phyloP scores from a whole-genome alignment of 192 early-diverging fungal species.

The Ramicandelaber brevisporus region DNA sequence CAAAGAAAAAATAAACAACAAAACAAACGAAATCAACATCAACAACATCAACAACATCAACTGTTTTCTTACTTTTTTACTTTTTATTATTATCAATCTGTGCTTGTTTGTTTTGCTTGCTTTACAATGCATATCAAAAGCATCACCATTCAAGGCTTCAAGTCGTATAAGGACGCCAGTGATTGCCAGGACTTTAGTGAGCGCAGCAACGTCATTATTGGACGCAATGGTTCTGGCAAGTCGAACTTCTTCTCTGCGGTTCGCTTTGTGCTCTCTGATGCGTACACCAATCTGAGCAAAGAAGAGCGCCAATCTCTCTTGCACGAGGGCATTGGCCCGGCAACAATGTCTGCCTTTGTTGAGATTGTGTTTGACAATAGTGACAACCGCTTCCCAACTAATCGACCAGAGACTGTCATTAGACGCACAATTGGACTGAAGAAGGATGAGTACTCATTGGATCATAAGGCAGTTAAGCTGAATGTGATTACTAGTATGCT shows the following conservation, averaged over 20 bases:
- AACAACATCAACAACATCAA: too few relatives aligned
- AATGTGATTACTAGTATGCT: constrained; percentile 78
- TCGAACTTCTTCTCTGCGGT: constrained; percentile 91
- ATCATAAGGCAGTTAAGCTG: constrained; percentile 77
- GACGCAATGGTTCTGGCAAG: constrained; percentile 93
- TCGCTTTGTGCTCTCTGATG: constrained; percentile 86
- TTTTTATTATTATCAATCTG: too few relatives aligned
- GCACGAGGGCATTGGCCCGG: constrained; percentile 75
- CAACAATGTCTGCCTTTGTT: constrained; percentile 86
- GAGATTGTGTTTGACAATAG: constrained; percentile 91
- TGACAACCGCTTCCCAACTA: constrained; percentile 90
- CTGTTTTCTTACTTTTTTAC: too few relatives aligned
- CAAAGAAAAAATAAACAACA: too few relatives aligned
- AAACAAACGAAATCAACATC: too few relatives aligned
- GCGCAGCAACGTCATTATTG: constrained; percentile 89
- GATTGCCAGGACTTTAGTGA: constrained; percentile 77
- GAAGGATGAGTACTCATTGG: constrained; percentile 96
- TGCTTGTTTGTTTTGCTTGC: too few relatives aligned
- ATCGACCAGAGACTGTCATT: constrained; percentile 69
- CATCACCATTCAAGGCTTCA: constrained; percentile 97
- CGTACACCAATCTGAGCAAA: constrained; percentile 71
- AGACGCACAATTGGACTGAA: constrained; percentile 86
- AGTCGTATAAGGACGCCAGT: constrained; percentile 96
- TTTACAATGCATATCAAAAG: constrained; percentile 9
- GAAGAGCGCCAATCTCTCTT: constrained; percentile 86